These are phyloP conservation scores for Pseudoneurospora amorphoporcata DNA, from an alignment of 495 filamentous ascomycete species.

Conservation along the genomic window DNA sequence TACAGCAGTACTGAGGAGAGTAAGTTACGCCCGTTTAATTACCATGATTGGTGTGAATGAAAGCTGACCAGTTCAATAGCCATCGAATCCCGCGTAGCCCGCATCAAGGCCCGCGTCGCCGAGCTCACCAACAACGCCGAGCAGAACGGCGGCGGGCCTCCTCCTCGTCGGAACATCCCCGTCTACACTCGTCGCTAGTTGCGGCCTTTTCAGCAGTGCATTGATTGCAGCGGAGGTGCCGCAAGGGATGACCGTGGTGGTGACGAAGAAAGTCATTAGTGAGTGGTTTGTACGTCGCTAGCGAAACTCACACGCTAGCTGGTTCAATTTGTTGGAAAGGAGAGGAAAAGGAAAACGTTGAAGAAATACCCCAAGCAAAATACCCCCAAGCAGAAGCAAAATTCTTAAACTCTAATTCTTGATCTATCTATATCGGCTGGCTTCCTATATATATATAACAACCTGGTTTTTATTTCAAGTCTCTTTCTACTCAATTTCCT, in stretches of 20 bases:
- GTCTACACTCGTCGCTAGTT: not conserved
- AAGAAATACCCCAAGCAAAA: not conserved
- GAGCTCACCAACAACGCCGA: constrained; percentile 68
- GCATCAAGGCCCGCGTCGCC: constrained; percentile 95
- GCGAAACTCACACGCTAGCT: not conserved
- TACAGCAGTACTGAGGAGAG: constrained; percentile 95
- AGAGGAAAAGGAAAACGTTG: not conserved
- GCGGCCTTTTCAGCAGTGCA: not conserved
- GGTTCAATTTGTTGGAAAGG: not conserved
- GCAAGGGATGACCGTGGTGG: not conserved
- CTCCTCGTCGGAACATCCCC: not conserved
- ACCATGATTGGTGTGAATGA: too few relatives aligned
- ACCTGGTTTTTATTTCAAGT: not conserved
- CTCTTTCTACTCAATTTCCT: not conserved
- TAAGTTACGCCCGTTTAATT: constrained; percentile 37
- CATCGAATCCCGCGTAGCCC: constrained; percentile 90
- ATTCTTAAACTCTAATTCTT: not conserved
- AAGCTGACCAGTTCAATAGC: constrained; percentile 34
- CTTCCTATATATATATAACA: not conserved
- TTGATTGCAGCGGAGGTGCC: not conserved
- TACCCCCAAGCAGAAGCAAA: not conserved
- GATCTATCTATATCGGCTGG: not conserved
- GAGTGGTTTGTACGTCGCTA: not conserved
- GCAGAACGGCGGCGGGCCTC: not conserved
- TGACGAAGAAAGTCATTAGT: not conserved